phyloP scores from a whole-genome alignment of 306 rosid genomes.

The Herpetospermum pedunculosum region DNA sequence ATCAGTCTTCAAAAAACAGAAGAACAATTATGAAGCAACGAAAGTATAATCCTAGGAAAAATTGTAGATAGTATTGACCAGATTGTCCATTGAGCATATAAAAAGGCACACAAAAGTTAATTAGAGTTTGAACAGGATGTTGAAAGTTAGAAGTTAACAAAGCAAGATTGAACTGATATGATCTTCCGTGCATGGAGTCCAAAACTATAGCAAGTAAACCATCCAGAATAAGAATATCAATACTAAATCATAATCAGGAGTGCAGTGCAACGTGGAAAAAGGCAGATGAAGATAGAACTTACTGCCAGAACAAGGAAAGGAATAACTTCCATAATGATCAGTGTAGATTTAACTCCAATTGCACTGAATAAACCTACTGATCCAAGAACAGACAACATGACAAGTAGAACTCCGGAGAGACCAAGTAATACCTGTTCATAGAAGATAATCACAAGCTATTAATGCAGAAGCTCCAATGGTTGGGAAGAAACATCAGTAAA shows the following conservation, averaged over 20 bases:
- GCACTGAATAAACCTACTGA: constrained; percentile 92
- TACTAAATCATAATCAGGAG: not conserved
- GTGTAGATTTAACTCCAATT: constrained; percentile 82
- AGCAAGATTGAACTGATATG: not conserved
- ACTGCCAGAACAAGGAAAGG: constrained; percentile 98
- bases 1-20: not conserved
- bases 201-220: not conserved
- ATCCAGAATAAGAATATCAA: not conserved
- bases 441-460: constrained; percentile 12
- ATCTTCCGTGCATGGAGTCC: not conserved
- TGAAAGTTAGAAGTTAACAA: not conserved
- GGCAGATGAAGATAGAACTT: constrained; percentile 29
- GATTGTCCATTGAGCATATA: not conserved
- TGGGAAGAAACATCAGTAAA: not conserved
- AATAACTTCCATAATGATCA: constrained; percentile 96
- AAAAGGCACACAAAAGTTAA: not conserved
- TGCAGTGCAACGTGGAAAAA: not conserved
- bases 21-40: not conserved
- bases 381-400: constrained; percentile 89
- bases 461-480: constrained; percentile 2
- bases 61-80: not conserved
- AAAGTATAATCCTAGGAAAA: not conserved
- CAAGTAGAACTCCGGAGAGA: constrained; percentile 84
- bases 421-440: constrained; percentile 77
- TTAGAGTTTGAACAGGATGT: not conserved